Percentiles rank a stretch among this genome's conserved stretches.
These are phyloP conservation scores for Colletotrichum falcatum DNA, from an alignment of 2,329 filamentous ascomycete species.

Conservation along the genomic window DNA sequence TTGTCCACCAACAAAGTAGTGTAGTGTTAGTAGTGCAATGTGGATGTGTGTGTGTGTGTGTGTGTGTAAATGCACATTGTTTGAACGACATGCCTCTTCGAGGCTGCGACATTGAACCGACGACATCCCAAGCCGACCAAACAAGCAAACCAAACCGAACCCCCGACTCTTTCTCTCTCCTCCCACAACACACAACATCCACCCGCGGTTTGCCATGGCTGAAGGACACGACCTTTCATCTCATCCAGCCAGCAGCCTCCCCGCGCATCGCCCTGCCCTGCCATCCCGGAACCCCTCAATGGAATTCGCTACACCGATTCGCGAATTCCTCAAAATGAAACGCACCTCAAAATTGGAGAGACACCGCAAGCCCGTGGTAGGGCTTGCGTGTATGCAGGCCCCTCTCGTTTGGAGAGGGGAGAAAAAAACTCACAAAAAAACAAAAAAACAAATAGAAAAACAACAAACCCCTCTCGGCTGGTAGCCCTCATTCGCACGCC, in stretches of 20 bases:
- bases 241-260: background rate
- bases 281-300: background rate
- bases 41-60: background rate
- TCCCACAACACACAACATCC: background rate
- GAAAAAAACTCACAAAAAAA: background rate
- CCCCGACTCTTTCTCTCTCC: background rate
- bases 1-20: background rate
- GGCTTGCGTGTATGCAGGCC: background rate
- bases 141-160: background rate
- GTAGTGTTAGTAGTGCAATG: background rate
- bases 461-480: background rate
- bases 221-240: background rate
- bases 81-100: slow-evolving; percentile 22
- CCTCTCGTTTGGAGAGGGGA: background rate
- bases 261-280: background rate
- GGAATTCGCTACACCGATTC: slow-evolving; percentile 20
- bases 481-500: slow-evolving; percentile 9
- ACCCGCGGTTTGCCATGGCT: background rate
- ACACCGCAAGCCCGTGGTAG: background rate
- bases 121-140: background rate
- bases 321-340: slow-evolving; percentile 12
- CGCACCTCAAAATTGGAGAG: slow-evolving; percentile 7
- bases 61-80: background rate
- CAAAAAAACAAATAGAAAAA: too few species aligned
- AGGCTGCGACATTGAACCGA: background rate